Evolutionary conservation across 768 basidiomycete species (phyloP).

Genomic region (Leccinum sublutescens): DNA sequence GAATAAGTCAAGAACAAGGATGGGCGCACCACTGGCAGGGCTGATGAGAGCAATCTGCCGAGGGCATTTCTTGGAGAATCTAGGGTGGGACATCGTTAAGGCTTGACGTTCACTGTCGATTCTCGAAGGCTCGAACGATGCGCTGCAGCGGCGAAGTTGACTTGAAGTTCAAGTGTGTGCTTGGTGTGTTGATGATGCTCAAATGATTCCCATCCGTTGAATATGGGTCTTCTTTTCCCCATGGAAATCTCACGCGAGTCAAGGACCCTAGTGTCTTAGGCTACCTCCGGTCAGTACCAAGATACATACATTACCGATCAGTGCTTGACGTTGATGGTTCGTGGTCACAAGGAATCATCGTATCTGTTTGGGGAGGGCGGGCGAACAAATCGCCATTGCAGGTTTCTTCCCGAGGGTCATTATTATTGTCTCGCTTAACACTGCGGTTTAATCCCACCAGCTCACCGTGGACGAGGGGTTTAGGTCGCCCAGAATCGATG

Average conservation of each 20-base stretch:
- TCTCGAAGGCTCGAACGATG: not conserved
- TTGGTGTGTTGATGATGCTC: not conserved
- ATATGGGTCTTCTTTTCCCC: not conserved
- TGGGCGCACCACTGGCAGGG: not conserved
- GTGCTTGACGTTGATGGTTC: not conserved
- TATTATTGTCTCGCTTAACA: conserved; percentile 1
- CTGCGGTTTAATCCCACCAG: conserved; percentile 1
- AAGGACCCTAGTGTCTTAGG: not conserved
- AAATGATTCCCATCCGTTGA: conserved; percentile 1
- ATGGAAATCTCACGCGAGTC: conserved; percentile 4
- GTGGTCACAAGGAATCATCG: not conserved
- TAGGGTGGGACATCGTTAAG: not conserved
- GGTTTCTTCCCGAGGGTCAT: not conserved
- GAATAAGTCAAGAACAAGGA: not conserved
- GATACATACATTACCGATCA: not conserved
- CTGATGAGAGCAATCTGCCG: not conserved
- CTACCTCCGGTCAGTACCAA: not conserved
- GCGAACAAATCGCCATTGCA: not conserved
- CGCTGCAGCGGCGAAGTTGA: not conserved
- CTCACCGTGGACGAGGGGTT: not conserved
- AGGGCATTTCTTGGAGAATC: not conserved
- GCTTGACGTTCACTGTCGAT: not conserved
- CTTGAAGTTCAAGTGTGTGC: not conserved
- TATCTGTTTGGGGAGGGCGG: not conserved
- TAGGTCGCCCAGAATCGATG: not conserved